Evolutionary conservation across 129 eudicot species (phyloP), one percentile per base, ranked within the genome.

Genomic region (Centaurea solstitialis): DNA sequence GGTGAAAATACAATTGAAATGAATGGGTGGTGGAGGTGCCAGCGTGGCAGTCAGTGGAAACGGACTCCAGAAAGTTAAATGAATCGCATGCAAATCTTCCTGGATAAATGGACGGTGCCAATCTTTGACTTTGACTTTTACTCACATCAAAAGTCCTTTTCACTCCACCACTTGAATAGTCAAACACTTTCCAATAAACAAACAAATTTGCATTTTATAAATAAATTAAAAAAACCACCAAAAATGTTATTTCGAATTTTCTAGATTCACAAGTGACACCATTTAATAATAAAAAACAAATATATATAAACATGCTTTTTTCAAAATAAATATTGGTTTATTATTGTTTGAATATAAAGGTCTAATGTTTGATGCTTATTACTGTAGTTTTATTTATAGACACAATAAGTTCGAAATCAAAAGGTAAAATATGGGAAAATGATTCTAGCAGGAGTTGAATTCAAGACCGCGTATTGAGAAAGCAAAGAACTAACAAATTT

Each of bases 101-200:
- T 81, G 70, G 70, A 81, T 45, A 9, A 9, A 45, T 67, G 85
- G 85, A 81, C 85, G 80, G 85, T 75, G 76, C 85, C 85, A 50
- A 81, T 81, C 69, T 81, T 81, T 47, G 67, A 74, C 66, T 74
- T 73, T 45, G 84, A 81, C 84, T 45, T 13, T 47, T 45, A 67
- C 62, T 64, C 30, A 21, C 33, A 68, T 50, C 37, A 30, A 45
- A 28, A 78, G 68, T 72, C 74, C 4, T 11, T 64, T 40, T 73
- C 79, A 65, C 84, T 65, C 78, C 11, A 73, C 66, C 1, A 62
- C 71, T 40, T 80, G 28, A 41, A 30, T 37, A 71, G 75, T 71
- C 30, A 57, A 39, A 39, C 45, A 9, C 75, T 30, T 30, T 13
- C 47, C 4, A n/a, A 37, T 11, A 21, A 18, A 76, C 21, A 12